Conservation (phyloP, 176 grass and related monocot species). For the Zea luxurians region DNA sequence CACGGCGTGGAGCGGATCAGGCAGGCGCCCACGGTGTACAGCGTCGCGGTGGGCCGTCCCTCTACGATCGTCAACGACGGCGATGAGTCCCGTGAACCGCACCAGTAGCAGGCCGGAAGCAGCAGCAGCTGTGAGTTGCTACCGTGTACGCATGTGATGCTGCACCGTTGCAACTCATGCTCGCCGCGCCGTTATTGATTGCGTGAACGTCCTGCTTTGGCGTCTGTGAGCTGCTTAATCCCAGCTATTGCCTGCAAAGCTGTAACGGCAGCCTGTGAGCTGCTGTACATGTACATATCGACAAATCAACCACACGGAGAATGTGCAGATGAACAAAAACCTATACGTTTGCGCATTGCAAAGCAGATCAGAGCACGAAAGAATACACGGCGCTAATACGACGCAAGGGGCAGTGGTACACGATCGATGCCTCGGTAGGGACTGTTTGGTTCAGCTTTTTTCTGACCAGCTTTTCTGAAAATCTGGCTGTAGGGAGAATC, state of each 20-base stretch:
- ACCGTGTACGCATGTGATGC: neutral
- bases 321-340: neutral
- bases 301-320: neutral
- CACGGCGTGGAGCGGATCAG: slow-evolving; percentile 37
- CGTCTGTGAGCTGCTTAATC: neutral
- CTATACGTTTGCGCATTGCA: neutral
- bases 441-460: too few species aligned
- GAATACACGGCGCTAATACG: neutral
- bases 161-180: neutral
- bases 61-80: slow-evolving; percentile 28
- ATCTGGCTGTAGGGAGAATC: too few species aligned
- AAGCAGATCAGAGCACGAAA: slow-evolving; percentile 4
- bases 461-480: too few species aligned
- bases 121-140: neutral
- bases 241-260: neutral
- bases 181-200: neutral
- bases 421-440: too few species aligned
- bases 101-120: neutral
- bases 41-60: neutral
- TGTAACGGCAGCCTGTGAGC: neutral
- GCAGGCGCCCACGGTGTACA: slow-evolving; percentile 43
- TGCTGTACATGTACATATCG: slow-evolving; percentile 2
- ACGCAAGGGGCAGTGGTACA: neutral
- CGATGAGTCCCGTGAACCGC: slow-evolving; percentile 29
- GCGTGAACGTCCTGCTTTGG: neutral